A percentile compares a stretch with the other conserved stretches of the same genome.
Evolutionary conservation across 805 yeast species (phyloP).

Genomic region (Wickerhamiella spandovensis): DNA sequence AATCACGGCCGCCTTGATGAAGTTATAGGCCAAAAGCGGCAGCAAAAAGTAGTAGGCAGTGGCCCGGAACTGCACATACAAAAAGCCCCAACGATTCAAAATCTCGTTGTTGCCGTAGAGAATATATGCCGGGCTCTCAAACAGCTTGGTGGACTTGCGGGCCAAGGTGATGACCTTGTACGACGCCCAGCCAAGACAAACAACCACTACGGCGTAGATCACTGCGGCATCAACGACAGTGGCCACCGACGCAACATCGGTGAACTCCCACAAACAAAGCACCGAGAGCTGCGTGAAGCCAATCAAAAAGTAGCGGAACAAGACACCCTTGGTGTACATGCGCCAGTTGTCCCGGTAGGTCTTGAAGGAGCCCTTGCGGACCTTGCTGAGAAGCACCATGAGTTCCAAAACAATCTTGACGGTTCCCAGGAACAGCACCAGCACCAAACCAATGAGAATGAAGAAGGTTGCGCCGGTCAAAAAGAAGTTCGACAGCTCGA

Average conservation of each 20-base stretch:
- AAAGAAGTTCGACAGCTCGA: conserved; percentile 77
- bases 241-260: conserved; percentile 72
- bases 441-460: conserved; percentile 55
- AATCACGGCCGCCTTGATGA: conserved; percentile 67
- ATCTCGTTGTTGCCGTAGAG: conserved; percentile 72
- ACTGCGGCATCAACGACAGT: conserved; percentile 67
- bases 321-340: conserved; percentile 64
- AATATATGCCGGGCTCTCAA: conserved; percentile 84
- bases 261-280: conserved; percentile 80
- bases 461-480: conserved; percentile 79
- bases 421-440: conserved; percentile 40
- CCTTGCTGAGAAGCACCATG: conserved; percentile 42
- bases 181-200: conserved; percentile 59
- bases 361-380: conserved; percentile 51
- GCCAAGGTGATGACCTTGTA: conserved; percentile 64
- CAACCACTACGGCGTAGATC: conserved; percentile 42
- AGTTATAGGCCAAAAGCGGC: conserved; percentile 48
- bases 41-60: conserved; percentile 72
- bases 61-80: conserved; percentile 85
- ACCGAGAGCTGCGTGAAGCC: conserved; percentile 81
- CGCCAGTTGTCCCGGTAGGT: conserved; percentile 54
- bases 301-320: conserved; percentile 69
- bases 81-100: conserved; percentile 78
- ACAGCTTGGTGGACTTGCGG: conserved; percentile 50
- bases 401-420: conserved; percentile 60